phyloP scores from a whole-genome alignment of 192 early-diverging fungal species.

The Umbelopsis isabellina region DNA sequence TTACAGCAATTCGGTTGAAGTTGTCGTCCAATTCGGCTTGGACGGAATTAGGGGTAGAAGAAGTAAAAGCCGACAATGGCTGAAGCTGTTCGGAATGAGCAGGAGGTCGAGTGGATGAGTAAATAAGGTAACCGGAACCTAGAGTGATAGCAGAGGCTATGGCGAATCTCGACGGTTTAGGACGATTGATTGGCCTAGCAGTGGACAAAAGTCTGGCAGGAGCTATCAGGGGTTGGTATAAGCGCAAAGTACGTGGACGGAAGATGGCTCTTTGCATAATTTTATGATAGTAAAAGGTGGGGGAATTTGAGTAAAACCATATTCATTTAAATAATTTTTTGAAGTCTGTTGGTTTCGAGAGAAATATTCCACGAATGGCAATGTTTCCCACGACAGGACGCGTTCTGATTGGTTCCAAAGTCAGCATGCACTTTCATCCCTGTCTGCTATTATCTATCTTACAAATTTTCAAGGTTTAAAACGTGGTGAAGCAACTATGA shows the following conservation, averaged over 20 bases:
- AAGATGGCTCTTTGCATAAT: neutral
- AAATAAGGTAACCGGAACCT: constrained; percentile 10
- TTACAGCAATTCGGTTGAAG: constrained; percentile 42
- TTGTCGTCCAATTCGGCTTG: constrained; percentile 42
- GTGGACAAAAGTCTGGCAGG: neutral
- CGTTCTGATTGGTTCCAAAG: constrained; percentile 16
- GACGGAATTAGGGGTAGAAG: constrained; percentile 13
- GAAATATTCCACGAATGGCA: constrained; percentile 15
- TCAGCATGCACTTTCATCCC: constrained; percentile 1
- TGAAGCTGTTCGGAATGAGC: constrained; percentile 8
- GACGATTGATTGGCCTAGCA: neutral
- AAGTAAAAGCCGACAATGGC: constrained; percentile 23
- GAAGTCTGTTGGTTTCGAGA: neutral
- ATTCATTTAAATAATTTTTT: constrained; percentile 19
- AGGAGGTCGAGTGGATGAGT: neutral
- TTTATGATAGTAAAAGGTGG: neutral
- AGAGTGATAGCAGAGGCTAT: constrained; percentile 7
- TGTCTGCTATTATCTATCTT: constrained; percentile 8
- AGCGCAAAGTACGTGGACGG: neutral
- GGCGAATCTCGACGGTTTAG: constrained; percentile 8
- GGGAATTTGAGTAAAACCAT: neutral
- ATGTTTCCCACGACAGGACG: constrained; percentile 15
- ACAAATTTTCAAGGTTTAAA: too few species aligned
- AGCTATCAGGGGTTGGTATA: neutral
- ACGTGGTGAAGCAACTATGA: too few species aligned